These are phyloP conservation scores for Perkinsus chesapeaki DNA, from an alignment of 169 alveolate genomes.

Conservation along the genomic window DNA sequence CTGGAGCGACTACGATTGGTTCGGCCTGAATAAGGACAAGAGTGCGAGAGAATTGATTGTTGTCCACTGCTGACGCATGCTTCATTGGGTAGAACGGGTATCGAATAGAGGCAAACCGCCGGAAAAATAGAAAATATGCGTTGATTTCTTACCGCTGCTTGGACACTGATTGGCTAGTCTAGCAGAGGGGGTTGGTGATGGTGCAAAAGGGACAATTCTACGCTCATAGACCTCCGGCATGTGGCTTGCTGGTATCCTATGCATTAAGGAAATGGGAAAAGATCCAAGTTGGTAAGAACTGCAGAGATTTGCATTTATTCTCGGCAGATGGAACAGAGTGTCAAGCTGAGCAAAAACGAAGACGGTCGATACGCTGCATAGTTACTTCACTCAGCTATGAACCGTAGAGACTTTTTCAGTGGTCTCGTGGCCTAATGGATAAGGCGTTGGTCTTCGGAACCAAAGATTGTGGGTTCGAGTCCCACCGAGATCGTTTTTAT, in stretches of 20 bases:
- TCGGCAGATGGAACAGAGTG: no score
- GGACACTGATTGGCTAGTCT: not conserved
- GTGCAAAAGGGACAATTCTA: not conserved
- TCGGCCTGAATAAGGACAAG: not conserved
- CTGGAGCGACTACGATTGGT: not conserved
- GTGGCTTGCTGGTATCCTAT: not conserved
- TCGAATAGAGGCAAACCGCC: no score
- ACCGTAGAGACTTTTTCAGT: no score
- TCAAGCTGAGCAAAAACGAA: no score
- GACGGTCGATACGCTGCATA: no score
- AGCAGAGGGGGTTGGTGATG: not conserved
- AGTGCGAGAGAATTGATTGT: not conserved
- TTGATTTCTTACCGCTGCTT: not conserved
- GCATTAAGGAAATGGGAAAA: not conserved
- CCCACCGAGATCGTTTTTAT: conserved; percentile 64
- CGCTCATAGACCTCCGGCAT: not conserved
- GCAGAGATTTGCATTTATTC: no score
- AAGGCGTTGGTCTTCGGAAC: conserved; percentile 91
- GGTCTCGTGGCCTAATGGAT: conserved; percentile 90
- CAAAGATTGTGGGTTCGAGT: conserved; percentile 92
- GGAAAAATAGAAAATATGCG: no score
- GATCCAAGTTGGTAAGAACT: no score
- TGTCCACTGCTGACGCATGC: no score
- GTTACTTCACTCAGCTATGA: no score
- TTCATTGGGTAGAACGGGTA: no score